phyloP scores from a whole-genome alignment of 1,139 yeast species.

The Geotrichum phurueaensis region DNA sequence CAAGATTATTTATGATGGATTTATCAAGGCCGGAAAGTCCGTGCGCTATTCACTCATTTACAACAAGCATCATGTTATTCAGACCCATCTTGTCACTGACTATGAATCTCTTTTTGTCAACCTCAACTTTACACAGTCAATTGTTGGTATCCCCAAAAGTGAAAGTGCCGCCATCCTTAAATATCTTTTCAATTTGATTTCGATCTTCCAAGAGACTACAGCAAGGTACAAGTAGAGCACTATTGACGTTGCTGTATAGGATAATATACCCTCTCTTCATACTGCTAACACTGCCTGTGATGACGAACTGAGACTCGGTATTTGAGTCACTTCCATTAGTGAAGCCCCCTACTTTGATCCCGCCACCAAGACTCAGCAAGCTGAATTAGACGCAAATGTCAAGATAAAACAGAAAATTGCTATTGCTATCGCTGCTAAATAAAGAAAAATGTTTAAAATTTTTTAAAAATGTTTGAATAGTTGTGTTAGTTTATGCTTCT shows the following conservation, averaged over 20 bases:
- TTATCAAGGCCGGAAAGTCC: slow-evolving; percentile 27
- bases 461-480: too few species aligned
- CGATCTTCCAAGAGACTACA: slow-evolving; percentile 38
- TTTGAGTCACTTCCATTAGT: slow-evolving; percentile 54
- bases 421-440: too few species aligned
- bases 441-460: too few species aligned
- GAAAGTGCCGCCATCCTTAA: slow-evolving; percentile 38
- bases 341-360: slow-evolving; percentile 51
- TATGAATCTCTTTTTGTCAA: slow-evolving; percentile 44
- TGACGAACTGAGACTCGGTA: slow-evolving; percentile 45
- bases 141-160: slow-evolving; percentile 36
- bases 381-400: too few species aligned
- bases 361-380: slow-evolving; percentile 48
- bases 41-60: slow-evolving; percentile 19
- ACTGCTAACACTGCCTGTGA: slow-evolving; percentile 23
- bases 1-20: slow-evolving; percentile 25
- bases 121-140: slow-evolving; percentile 38
- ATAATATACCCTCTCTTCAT: slow-evolving; percentile 34
- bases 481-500: too few species aligned
- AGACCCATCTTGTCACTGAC: slow-evolving; percentile 47
- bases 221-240: slow-evolving; percentile 52
- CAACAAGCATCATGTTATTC: slow-evolving; percentile 41
- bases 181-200: slow-evolving; percentile 40
- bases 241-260: slow-evolving; percentile 48
- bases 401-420: too few species aligned